Conservation (phyloP, 441 rosid species). For the Lepidium campestre region DNA sequence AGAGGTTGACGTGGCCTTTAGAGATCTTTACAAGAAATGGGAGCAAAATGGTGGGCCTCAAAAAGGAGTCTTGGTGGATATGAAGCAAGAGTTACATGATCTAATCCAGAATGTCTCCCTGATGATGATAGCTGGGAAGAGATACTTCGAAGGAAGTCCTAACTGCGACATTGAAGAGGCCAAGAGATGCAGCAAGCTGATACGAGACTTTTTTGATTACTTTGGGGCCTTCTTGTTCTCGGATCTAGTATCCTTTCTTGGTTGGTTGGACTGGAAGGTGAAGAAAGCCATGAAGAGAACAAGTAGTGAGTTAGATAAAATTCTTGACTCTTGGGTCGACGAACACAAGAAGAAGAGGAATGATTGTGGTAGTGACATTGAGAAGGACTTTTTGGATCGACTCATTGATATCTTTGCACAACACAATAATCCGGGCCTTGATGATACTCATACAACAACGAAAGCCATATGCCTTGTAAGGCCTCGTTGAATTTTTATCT, state of each 20-base stretch:
- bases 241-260: slow-evolving; percentile 31
- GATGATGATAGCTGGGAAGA: slow-evolving; percentile 32
- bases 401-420: slow-evolving; percentile 24
- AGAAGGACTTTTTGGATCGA: slow-evolving; percentile 37
- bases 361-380: background rate
- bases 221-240: slow-evolving; percentile 22
- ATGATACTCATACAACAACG: slow-evolving; percentile 22
- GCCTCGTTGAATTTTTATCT: too few relatives aligned
- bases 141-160: slow-evolving; percentile 10
- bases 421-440: background rate
- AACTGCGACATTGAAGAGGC: background rate
- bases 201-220: slow-evolving; percentile 15
- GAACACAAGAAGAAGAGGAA: slow-evolving; percentile 33
- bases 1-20: slow-evolving; percentile 21
- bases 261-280: slow-evolving; percentile 37
- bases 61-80: slow-evolving; percentile 19
- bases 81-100: slow-evolving; percentile 34
- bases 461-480: slow-evolving; percentile 28
- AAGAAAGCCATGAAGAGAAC: slow-evolving; percentile 31
- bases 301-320: slow-evolving; percentile 17
- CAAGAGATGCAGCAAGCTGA: background rate
- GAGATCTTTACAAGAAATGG: slow-evolving; percentile 13
- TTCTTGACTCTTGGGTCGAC: slow-evolving; percentile 31
- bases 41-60: background rate
- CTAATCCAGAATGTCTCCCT: slow-evolving; percentile 25